Evolutionary conservation across 495 filamentous ascomycete genomes (phyloP), one percentile per base, ranked within the genome.

Genomic region (Aspergillus leporis): DNA sequence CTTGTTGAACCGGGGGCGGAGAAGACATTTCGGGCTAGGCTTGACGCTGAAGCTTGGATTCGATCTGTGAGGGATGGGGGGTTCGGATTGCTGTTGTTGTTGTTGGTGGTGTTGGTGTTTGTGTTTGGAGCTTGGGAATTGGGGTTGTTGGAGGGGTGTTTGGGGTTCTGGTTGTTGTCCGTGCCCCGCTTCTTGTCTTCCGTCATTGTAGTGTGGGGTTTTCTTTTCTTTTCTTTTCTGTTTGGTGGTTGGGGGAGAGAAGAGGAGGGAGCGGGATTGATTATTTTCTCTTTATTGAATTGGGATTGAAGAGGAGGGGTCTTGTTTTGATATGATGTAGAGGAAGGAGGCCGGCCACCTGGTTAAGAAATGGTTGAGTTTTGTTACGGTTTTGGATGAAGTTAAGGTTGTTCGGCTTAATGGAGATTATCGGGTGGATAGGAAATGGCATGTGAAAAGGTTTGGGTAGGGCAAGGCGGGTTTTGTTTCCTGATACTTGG

Each of bases 21-120:
- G 56, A 77, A 63, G 5, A 68, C 69, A 59, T 71, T 70, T 55
- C 65, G 66, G 12, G 74, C 73, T 36, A 78, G 68, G 0, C 61
- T 60, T 5, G 71, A 54, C 0, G 76, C 76, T 19, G 76, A 79
- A 53, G 52, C 63, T 53, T 79, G 75, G 60, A 79, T 69, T 51
- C 75, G 71, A 52, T 48, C 51, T 59, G 71, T 65, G 10, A 77
- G 68, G 7, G 75, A 73, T 30, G 58, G 59, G 30, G 60, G 4
- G 22, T 46, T 40, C 53, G 22, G 48, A 23, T 53, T 60, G 14
- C 22, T 55, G 14, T 60, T 52, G 21, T 43, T 13, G 47, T 9
- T 48, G 46, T 47, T 40, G 56, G 54, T 50, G 34, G 22, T 52
- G 31, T 53, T 60, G 10, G 21, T 55, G 14, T 60, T 52, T 18